These are phyloP conservation scores for Cephalotrichum gorgonifer DNA, from an alignment of 2,329 filamentous ascomycete species.

Conservation along the genomic window DNA sequence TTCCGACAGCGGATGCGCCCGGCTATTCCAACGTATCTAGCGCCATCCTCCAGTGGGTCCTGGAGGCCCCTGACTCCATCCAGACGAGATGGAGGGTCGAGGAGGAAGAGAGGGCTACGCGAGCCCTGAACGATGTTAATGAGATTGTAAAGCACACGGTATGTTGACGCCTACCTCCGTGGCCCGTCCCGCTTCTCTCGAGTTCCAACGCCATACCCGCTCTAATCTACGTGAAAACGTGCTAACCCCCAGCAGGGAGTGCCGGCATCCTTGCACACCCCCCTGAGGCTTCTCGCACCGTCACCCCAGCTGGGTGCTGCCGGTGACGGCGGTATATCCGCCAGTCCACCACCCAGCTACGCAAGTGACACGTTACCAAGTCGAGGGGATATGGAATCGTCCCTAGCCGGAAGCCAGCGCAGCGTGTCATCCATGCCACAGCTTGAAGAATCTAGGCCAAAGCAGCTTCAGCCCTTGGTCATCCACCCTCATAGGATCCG, in stretches of 20 bases:
- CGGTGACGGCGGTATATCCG: background rate
- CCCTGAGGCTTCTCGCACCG: background rate
- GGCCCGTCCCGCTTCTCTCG: background rate
- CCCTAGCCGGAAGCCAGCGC: background rate
- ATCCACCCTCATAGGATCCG: slow-evolving; percentile 47
- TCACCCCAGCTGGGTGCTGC: background rate
- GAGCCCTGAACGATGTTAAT: slow-evolving; percentile 31
- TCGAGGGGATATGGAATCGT: background rate
- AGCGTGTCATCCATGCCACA: background rate
- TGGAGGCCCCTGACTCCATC: slow-evolving; percentile 44
- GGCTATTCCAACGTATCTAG: slow-evolving; percentile 48
- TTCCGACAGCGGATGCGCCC: slow-evolving; percentile 50
- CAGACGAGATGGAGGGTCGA: slow-evolving; percentile 50
- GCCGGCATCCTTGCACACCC: background rate
- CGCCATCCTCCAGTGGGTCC: slow-evolving; percentile 39
- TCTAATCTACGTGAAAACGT: background rate
- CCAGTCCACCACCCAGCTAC: background rate
- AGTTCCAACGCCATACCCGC: background rate
- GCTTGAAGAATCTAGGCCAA: background rate
- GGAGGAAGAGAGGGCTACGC: slow-evolving; percentile 36
- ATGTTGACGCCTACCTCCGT: background rate
- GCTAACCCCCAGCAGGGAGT: background rate
- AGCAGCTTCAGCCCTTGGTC: slow-evolving; percentile 16
- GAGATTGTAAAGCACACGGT: slow-evolving; percentile 27
- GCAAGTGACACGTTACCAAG: background rate